Percentiles rank a stretch among this genome's conserved stretches.
These are phyloP conservation scores for Cairneyella variabilis DNA, from an alignment of 495 filamentous ascomycete genomes.

Conservation along the genomic window DNA sequence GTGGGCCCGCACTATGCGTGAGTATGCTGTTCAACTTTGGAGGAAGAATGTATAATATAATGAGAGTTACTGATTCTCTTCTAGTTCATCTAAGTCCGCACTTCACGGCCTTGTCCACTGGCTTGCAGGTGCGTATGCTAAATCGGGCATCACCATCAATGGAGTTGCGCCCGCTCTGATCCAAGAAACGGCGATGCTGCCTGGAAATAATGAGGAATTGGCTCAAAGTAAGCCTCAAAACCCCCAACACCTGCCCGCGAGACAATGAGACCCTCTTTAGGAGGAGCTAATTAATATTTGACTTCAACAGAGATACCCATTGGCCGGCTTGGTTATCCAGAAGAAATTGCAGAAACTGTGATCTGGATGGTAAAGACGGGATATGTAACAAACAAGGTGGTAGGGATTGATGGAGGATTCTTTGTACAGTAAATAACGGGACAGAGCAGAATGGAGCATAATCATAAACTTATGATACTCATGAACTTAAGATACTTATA, in stretches of 20 bases:
- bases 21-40: slow-evolving; percentile 24
- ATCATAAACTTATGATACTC: too few species aligned
- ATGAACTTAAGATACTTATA: too few species aligned
- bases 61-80: too few species aligned
- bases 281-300: too few species aligned
- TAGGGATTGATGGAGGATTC: slow-evolving; percentile 54
- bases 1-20: slow-evolving; percentile 52
- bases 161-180: slow-evolving; percentile 76
- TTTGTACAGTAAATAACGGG: slow-evolving; percentile 17
- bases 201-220: slow-evolving; percentile 40
- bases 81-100: slow-evolving; percentile 62
- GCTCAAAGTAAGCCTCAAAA: slow-evolving; percentile 13
- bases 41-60: too few species aligned
- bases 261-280: too few species aligned
- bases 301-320: slow-evolving; percentile 48
- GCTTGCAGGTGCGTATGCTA: slow-evolving; percentile 16
- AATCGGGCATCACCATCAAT: slow-evolving; percentile 65
- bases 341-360: slow-evolving; percentile 66
- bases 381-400: slow-evolving; percentile 64
- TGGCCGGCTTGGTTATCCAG: slow-evolving; percentile 57
- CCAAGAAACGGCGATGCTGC: slow-evolving; percentile 63
- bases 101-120: slow-evolving; percentile 52
- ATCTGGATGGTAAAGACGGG: slow-evolving; percentile 64
- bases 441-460: too few species aligned
- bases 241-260: too few species aligned